A percentile compares a stretch with the other conserved stretches of the same genome.
phyloP scores from a whole-genome alignment of 768 basidiomycete genomes.

The Suillus plorans region DNA sequence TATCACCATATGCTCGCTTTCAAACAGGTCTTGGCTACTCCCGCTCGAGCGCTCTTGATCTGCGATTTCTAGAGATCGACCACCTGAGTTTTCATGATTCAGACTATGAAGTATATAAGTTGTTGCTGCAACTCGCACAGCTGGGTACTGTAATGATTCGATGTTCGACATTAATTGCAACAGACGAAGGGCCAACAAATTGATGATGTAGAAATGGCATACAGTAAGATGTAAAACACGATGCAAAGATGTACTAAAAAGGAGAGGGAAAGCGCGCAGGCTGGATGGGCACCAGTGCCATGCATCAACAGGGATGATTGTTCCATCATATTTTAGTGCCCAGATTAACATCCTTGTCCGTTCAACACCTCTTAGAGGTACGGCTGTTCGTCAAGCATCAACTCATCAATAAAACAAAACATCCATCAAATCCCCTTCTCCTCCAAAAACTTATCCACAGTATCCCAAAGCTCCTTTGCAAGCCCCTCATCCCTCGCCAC shows the following conservation, averaged over 20 bases:
- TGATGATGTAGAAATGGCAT: not conserved
- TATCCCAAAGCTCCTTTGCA: conserved; percentile 28
- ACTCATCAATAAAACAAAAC: not conserved
- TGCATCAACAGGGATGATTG: not conserved
- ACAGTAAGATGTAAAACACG: not conserved
- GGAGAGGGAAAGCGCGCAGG: not conserved
- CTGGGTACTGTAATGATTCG: too few relatives aligned
- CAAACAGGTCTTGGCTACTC: too few relatives aligned
- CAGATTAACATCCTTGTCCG: too few relatives aligned
- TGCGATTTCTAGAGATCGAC: too few relatives aligned
- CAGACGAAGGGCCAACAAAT: not conserved
- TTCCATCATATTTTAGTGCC: too few relatives aligned
- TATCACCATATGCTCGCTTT: too few relatives aligned
- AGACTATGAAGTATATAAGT: too few relatives aligned
- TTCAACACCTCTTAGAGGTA: not conserved
- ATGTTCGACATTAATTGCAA: not conserved
- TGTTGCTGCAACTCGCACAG: too few relatives aligned
- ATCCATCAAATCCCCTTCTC: conserved; percentile 19
- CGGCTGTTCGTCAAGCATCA: not conserved
- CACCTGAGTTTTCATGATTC: too few relatives aligned
- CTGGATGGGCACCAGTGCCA: not conserved
- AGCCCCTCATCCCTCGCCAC: conserved; percentile 23
- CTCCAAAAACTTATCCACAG: conserved; percentile 25
- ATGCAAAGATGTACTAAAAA: not conserved
- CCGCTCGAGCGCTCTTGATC: too few relatives aligned